These are phyloP conservation scores for Nadsonia commutata DNA, from an alignment of 1,139 yeast genomes.

Conservation along the genomic window DNA sequence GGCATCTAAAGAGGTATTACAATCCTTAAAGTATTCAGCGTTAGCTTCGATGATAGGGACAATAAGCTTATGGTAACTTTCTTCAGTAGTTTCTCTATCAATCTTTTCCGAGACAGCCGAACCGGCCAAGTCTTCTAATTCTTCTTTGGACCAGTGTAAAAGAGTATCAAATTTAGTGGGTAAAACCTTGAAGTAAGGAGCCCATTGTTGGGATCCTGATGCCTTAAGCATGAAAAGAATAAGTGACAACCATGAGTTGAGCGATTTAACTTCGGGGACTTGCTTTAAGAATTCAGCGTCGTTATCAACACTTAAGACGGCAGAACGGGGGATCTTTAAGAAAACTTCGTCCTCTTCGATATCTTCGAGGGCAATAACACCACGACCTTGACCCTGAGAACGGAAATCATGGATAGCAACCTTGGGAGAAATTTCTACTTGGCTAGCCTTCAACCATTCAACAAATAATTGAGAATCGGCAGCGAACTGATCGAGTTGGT, in stretches of 20 bases:
- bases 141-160: slow-evolving; percentile 59
- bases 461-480: neutral
- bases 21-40: slow-evolving; percentile 17
- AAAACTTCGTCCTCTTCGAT: slow-evolving; percentile 47
- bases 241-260: slow-evolving; percentile 61
- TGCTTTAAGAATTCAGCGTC: slow-evolving; percentile 29
- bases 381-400: slow-evolving; percentile 53
- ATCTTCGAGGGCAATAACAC: slow-evolving; percentile 49
- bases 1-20: slow-evolving; percentile 33
- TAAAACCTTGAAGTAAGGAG: slow-evolving; percentile 51
- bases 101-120: slow-evolving; percentile 55
- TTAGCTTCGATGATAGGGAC: slow-evolving; percentile 22
- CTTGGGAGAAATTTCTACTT: slow-evolving; percentile 33
- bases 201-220: slow-evolving; percentile 40
- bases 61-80: slow-evolving; percentile 33
- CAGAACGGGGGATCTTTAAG: slow-evolving; percentile 51
- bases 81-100: slow-evolving; percentile 54
- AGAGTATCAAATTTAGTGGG: slow-evolving; percentile 55
- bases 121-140: slow-evolving; percentile 42
- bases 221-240: slow-evolving; percentile 53
- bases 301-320: slow-evolving; percentile 44
- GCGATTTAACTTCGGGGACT: slow-evolving; percentile 27
- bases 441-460: neutral
- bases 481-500: neutral
- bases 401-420: slow-evolving; percentile 49